These are phyloP conservation scores for Diplodia intermedia DNA, from an alignment of 2,329 filamentous ascomycete genomes.

Conservation along the genomic window DNA sequence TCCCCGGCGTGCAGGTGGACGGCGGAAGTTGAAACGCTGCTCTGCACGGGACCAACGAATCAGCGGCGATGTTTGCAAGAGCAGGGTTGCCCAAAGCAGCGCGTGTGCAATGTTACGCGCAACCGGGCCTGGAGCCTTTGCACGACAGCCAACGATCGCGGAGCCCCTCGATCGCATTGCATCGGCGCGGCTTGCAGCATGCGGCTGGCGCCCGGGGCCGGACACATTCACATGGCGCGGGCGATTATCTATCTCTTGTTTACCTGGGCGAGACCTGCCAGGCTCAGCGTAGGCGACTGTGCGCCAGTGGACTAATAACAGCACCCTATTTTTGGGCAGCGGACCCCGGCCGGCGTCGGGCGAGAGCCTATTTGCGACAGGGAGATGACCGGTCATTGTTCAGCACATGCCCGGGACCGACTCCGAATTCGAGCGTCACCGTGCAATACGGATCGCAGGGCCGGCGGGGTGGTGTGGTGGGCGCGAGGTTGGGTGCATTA, in stretches of 20 bases:
- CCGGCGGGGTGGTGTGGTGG: conserved; percentile 6
- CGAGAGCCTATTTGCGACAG: conserved; percentile 8
- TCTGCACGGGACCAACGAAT: conserved; percentile 9
- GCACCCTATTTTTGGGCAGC: conserved; percentile 23
- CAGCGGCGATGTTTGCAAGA: not conserved
- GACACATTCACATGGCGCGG: not conserved
- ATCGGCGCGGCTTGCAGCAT: conserved; percentile 22
- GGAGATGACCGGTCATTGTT: conserved; percentile 3
- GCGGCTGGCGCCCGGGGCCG: conserved; percentile 4
- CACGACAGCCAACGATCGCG: conserved; percentile 23
- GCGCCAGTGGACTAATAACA: not conserved
- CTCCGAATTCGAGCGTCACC: conserved; percentile 12
- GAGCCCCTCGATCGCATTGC: conserved; percentile 18
- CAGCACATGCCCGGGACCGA: not conserved
- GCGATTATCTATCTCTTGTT: not conserved
- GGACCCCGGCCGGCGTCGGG: not conserved
- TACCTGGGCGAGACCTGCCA: not conserved
- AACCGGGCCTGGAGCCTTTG: not conserved
- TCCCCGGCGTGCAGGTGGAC: conserved; percentile 13
- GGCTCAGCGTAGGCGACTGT: not conserved
- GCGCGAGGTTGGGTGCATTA: conserved; percentile 6
- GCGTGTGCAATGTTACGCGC: conserved; percentile 17
- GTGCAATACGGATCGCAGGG: conserved; percentile 18
- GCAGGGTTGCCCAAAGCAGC: not conserved
- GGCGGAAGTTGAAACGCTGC: conserved; percentile 24